Evolutionary conservation across 192 early-diverging fungal genomes (phyloP), one percentile per base, ranked within the genome.

Genomic region (Gorgonomyces haynaldii): DNA sequence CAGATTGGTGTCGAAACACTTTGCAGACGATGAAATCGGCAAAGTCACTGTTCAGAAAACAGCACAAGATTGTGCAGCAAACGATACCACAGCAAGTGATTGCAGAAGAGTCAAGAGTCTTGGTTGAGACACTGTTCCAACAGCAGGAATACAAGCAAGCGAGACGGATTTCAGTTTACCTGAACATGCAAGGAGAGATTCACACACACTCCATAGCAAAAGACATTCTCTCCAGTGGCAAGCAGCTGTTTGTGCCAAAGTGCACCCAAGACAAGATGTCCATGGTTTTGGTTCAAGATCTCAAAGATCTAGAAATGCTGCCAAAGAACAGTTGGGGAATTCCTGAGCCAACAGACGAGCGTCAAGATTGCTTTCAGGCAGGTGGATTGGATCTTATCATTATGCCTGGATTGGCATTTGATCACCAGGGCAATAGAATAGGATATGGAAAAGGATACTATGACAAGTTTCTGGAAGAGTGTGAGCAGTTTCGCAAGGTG

Each of bases 321-420:
- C 10, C 31, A 20, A 36, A 36, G 28, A 49, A 49, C 20, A 20
- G 13, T 23, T 49, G 46, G 46, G 34, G 36, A 36, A 49, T 49
- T 10, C 46, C 46, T 15, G 46, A 49, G 21, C 46, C 46, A 12
- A 13, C 22, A 7, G 46, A 49, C 31, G 28, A 23, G 4, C 30
- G 46, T 8, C 12, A 24, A 12, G 21, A 32, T 32, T 13, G 22
- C 5, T 24, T 29, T 29, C 10, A 49, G 2, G 15, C 16, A 28
- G 51, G 31, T 3, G 52, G 52, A 8, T 31, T 57, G 26, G 37
- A 56, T 23, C 30, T 57, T 9, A 28, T 57, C 23, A 39, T 57
- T 19, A 53, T 57, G 55, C 55, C 55, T 5, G 55, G 55, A 4
- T n/a, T 57, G 24, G 55, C 55, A 10, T 57, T 57, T 39, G 50